phyloP scores from a whole-genome alignment of 495 filamentous ascomycete species.

The Sordaria brevicollis region DNA sequence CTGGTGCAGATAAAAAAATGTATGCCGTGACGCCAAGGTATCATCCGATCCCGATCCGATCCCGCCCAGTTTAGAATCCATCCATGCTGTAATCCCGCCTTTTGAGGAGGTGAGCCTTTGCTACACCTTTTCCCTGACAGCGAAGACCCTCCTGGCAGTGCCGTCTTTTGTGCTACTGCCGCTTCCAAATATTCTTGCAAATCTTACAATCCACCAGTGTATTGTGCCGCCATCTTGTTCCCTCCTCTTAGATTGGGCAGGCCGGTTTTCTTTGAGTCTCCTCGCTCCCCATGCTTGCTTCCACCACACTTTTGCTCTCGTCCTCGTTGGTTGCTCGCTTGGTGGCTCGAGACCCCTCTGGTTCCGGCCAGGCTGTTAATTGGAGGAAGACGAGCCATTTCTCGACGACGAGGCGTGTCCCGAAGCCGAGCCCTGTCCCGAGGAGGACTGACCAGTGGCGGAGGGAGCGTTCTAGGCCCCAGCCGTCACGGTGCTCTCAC shows the following conservation, averaged over 20 bases:
- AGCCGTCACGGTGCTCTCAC: conserved; percentile 8
- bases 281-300: neutral
- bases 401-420: neutral
- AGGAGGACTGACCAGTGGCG: neutral
- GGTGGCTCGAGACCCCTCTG: no score
- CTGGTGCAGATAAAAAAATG: no score
- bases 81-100: neutral
- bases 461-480: no score
- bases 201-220: neutral
- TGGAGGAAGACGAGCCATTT: no score
- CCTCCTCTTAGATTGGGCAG: neutral
- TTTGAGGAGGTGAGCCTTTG: neutral
- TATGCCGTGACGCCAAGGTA: no score
- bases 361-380: neutral
- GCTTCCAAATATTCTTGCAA: neutral
- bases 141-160: neutral
- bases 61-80: neutral
- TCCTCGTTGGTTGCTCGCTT: neutral
- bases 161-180: neutral
- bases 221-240: neutral
- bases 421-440: neutral
- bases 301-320: neutral
- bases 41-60: neutral
- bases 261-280: neutral
- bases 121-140: neutral